Evolutionary conservation across 805 yeast species (phyloP).

Genomic region (Candida peoriensis): DNA sequence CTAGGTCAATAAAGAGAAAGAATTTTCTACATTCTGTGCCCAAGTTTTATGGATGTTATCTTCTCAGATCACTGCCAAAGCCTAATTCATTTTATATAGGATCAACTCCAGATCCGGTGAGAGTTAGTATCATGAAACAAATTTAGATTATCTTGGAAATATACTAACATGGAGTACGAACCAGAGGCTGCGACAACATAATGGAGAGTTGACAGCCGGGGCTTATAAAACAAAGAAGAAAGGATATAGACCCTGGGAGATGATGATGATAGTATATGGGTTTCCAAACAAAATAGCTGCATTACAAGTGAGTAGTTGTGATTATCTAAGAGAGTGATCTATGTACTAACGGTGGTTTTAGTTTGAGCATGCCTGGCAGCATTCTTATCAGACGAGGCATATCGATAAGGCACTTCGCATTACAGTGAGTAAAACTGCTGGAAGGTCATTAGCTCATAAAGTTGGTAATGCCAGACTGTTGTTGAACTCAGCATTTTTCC

Average conservation of each 20-base stretch:
- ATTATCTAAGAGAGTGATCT: no score
- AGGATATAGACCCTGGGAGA: constrained; percentile 71
- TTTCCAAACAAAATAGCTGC: constrained; percentile 69
- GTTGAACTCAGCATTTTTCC: constrained; percentile 38
- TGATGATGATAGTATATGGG: constrained; percentile 59
- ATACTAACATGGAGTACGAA: constrained; percentile 20
- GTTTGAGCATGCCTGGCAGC: constrained; percentile 86
- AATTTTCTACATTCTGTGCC: constrained; percentile 23
- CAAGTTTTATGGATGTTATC: constrained; percentile 63
- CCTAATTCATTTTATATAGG: constrained; percentile 68
- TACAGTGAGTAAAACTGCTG: constrained; percentile 31
- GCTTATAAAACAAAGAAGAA: constrained; percentile 59
- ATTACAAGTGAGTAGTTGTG: constrained; percentile 34
- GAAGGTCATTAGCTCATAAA: constrained; percentile 39
- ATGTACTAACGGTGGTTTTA: neutral
- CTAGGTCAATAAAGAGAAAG: constrained; percentile 1
- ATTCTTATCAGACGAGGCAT: constrained; percentile 59
- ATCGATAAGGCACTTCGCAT: constrained; percentile 38
- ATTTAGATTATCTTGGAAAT: neutral
- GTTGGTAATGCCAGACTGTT: constrained; percentile 44
- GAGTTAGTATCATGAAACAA: constrained; percentile 25
- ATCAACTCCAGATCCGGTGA: constrained; percentile 71
- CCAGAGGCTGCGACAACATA: constrained; percentile 68
- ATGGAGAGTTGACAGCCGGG: constrained; percentile 67
- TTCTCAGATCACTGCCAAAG: constrained; percentile 55